Evolutionary conservation across 768 basidiomycete species (phyloP), one percentile per base, ranked within the genome.

Genomic region (Boletus tylopilopsis): DNA sequence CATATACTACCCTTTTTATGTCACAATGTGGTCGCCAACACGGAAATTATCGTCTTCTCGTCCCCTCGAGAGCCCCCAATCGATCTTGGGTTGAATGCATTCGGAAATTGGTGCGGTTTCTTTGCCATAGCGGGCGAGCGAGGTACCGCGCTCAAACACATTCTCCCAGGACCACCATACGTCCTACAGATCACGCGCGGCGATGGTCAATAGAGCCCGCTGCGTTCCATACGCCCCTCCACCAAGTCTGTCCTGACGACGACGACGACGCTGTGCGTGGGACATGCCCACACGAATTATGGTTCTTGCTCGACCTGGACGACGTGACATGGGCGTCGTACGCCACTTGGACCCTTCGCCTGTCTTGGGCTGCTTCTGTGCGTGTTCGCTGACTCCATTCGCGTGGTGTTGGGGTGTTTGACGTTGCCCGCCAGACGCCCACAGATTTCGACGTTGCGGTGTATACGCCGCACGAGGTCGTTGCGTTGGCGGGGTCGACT

Each of bases 41-140:
- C 84, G 30, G 82, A 86, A 68, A 84, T 86, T 57, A 64, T 81
- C 62, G 81, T 80, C 62, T 81, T 85, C 59, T 62, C 60, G 22
- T 67, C 72, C 39, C 57, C 64, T 15, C 64, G 63, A 35, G 57
- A 15, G 51, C 40, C 27, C 37, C 15, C 47, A 9, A 53, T 53
- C 21, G 56, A 57, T 56, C 53, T 61, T 29, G 49, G 56, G 25
- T 49, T 40, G 21, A 50, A 49, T 12, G 36, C 57, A 16, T 48
- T 64, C 58, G 61, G 62, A 66, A 68, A 69, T 60, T 56, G 64
- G 58, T 63, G 55, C 57, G 58, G 56, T 27, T 45, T 47, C 40
- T n/a, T n/a, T 37, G 22, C 50, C 32, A 48, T 45, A 63, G 62
- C 63, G 46, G 41, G 13, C 6, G 48, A 58, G 21, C 25, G 50